A percentile compares a stretch with the other conserved stretches of the same genome.
Evolutionary conservation across 1,139 yeast species (phyloP).

Genomic region (Eremothecium gossypii): DNA sequence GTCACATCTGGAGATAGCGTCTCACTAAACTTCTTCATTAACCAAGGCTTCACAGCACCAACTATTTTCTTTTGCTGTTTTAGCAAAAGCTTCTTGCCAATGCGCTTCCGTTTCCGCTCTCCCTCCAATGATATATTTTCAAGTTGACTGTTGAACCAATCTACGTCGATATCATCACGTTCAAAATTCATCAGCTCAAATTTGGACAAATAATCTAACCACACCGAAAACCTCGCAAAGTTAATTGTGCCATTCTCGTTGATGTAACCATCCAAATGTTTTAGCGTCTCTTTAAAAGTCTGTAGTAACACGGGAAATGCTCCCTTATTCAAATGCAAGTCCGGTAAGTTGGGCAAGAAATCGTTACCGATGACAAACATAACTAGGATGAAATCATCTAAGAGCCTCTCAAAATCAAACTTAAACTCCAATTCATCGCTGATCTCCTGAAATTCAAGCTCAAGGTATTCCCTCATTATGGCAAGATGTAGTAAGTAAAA

Average conservation of each 20-base stretch:
- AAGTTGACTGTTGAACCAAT: constrained; percentile 82
- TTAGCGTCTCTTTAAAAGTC: constrained; percentile 75
- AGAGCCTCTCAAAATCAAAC: constrained; percentile 76
- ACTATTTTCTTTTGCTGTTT: constrained; percentile 59
- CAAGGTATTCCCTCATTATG: constrained; percentile 80
- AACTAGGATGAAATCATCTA: constrained; percentile 88
- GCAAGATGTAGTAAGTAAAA: constrained; percentile 80
- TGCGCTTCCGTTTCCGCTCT: constrained; percentile 53
- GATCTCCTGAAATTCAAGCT: constrained; percentile 72
- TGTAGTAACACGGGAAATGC: constrained; percentile 86
- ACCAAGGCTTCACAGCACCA: constrained; percentile 59
- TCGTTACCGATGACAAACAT: constrained; percentile 96
- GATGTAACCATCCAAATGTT: constrained; percentile 72
- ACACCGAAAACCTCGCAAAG: constrained; percentile 56
- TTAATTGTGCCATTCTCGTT: constrained; percentile 78
- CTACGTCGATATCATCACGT: constrained; percentile 71
- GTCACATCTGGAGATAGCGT: constrained; percentile 26
- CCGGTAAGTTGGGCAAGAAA: constrained; percentile 96
- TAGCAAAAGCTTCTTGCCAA: constrained; percentile 58
- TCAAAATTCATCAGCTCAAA: constrained; percentile 76
- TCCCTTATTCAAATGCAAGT: constrained; percentile 85
- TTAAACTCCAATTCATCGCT: constrained; percentile 54
- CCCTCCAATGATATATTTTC: constrained; percentile 72
- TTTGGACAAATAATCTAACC: constrained; percentile 61
- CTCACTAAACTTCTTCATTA: constrained; percentile 37